A percentile compares a stretch with the other conserved stretches of the same genome.
Evolutionary conservation across 75 land plant genomes (phyloP).

Genomic region (Selaginella tamariscina): DNA sequence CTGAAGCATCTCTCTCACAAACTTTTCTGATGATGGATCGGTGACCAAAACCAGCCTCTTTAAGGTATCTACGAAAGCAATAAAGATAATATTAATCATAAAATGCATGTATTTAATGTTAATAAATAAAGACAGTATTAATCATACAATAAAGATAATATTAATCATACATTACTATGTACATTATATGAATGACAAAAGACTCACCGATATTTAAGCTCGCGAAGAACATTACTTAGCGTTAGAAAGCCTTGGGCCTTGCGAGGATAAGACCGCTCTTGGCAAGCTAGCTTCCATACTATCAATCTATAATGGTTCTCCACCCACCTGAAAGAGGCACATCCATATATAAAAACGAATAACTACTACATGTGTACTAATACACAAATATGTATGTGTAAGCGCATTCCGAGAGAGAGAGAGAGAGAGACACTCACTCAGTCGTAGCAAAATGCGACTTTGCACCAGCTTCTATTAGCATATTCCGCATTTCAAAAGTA

Average conservation of each 20-base stretch:
- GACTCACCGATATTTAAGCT: conserved; percentile 60
- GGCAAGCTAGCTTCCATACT: conserved; percentile 77
- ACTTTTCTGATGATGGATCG: conserved; percentile 59
- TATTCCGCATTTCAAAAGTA: not conserved
- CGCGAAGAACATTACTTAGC: conserved; percentile 49
- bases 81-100: conserved; percentile 1
- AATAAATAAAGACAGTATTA: not conserved
- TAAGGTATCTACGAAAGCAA: conserved; percentile 44
- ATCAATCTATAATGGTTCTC: conserved; percentile 81
- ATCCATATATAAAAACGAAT: not conserved
- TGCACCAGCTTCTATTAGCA: conserved; percentile 6
- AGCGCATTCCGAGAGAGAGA: not conserved
- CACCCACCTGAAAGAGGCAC: conserved; percentile 49
- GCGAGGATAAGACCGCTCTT: conserved; percentile 47
- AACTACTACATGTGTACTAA: too few species aligned
- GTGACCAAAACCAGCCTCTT: conserved; percentile 60
- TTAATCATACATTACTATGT: not conserved
- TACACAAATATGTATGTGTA: too few species aligned
- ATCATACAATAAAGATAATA: not conserved
- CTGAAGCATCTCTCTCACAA: conserved; percentile 52
- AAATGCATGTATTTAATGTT: not conserved
- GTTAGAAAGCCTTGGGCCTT: conserved; percentile 36
- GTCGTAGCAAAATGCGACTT: not conserved
- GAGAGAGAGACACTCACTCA: not conserved
- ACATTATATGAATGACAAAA: not conserved